These are phyloP conservation scores for Ramaria rubella DNA, from an alignment of 768 basidiomycete species.

Conservation along the genomic window DNA sequence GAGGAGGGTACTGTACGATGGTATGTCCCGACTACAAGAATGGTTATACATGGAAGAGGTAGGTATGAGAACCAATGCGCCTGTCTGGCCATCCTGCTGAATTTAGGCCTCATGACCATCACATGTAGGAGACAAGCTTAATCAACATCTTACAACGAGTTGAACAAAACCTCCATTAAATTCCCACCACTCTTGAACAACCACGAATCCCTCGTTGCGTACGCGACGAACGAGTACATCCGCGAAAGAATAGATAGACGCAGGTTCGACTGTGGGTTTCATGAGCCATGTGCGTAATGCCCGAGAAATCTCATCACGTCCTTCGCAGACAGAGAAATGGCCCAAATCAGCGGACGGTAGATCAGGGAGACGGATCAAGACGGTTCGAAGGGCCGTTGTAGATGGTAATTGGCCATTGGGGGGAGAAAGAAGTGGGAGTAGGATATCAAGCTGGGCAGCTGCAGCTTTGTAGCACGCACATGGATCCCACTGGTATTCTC, in stretches of 20 bases:
- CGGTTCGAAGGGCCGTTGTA: conserved; percentile 1
- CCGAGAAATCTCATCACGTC: conserved; percentile 4
- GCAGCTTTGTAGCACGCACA: neutral
- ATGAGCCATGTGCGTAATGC: conserved; percentile 3
- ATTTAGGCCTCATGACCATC: no score
- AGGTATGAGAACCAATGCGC: no score
- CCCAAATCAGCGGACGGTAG: neutral
- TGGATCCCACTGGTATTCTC: conserved; percentile 4
- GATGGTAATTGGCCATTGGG: neutral
- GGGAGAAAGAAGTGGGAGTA: conserved; percentile 1
- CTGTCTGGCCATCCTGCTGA: no score
- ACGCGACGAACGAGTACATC: conserved; percentile 1
- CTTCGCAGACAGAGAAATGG: neutral
- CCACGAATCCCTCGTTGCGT: conserved; percentile 4
- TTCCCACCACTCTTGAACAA: conserved; percentile 4
- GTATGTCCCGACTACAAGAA: no score
- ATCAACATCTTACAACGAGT: neutral
- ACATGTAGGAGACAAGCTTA: neutral
- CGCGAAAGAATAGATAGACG: conserved; percentile 4
- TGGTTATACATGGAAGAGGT: no score
- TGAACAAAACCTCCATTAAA: conserved; percentile 5
- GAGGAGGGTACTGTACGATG: no score
- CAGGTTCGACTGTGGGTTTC: conserved; percentile 1
- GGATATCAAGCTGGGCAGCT: conserved; percentile 3
- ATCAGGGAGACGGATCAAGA: neutral